These are phyloP conservation scores for Rhizophagus prolifer DNA, from an alignment of 192 early-diverging fungal genomes.

Conservation along the genomic window DNA sequence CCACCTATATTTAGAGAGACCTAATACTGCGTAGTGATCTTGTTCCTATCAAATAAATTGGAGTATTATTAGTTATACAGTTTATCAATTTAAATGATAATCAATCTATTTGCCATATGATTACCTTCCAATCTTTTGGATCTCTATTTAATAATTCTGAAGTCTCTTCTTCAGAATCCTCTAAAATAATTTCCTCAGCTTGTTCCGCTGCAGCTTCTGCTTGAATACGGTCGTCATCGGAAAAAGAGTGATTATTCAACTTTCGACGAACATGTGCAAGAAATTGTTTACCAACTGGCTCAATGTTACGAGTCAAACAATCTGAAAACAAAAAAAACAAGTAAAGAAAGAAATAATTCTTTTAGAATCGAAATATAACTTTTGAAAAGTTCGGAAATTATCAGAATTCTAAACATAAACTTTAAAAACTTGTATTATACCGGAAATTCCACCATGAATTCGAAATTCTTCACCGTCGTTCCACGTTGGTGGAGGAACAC, in stretches of 20 bases:
- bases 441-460: constrained; percentile 18
- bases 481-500: constrained; percentile 15
- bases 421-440: background rate
- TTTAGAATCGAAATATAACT: background rate
- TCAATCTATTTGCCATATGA: no score
- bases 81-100: no score
- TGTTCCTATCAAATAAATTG: constrained; percentile 45
- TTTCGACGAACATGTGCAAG: constrained; percentile 61
- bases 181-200: constrained; percentile 36
- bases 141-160: constrained; percentile 72
- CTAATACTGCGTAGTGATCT: constrained; percentile 96
- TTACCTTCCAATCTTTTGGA: constrained; percentile 92
- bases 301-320: constrained; percentile 29
- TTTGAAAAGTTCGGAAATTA: background rate
- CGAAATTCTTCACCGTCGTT: background rate
- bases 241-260: constrained; percentile 60
- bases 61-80: background rate
- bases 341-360: background rate
- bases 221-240: constrained; percentile 55
- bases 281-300: constrained; percentile 60
- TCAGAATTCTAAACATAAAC: background rate
- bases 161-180: constrained; percentile 65
- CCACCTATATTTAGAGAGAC: constrained; percentile 85
- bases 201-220: constrained; percentile 46
- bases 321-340: background rate